These are phyloP conservation scores for Cynara cardunculus DNA, from an alignment of 129 eudicot species.

Conservation along the genomic window DNA sequence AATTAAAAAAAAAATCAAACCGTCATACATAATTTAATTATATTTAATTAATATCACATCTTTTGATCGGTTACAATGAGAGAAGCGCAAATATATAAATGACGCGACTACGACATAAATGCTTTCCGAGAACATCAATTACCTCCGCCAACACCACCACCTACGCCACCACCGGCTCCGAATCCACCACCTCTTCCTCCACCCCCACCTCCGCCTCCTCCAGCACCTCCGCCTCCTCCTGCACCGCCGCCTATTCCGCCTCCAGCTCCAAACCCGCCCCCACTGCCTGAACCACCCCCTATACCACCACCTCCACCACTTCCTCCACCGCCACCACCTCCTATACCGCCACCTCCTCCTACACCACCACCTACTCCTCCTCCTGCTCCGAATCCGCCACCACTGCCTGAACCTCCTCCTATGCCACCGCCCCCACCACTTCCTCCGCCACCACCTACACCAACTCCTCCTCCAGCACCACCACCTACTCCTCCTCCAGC, in stretches of 20 bases:
- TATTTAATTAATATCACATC: neutral
- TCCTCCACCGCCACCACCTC: constrained; percentile 38
- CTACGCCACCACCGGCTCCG: constrained; percentile 13
- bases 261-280: constrained; percentile 52
- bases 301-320: constrained; percentile 47
- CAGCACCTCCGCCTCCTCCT: constrained; percentile 17
- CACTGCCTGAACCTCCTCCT: constrained; percentile 41
- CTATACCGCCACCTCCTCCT: constrained; percentile 35
- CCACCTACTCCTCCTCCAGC: constrained; percentile 29
- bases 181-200: constrained; percentile 11
- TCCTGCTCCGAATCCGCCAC: constrained; percentile 33
- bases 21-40: neutral
- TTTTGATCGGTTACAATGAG: neutral
- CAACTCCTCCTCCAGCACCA: constrained; percentile 33
- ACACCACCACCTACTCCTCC: constrained; percentile 36
- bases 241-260: constrained; percentile 44
- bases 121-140: neutral
- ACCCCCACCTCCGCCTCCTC: constrained; percentile 8
- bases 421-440: constrained; percentile 28
- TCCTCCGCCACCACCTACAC: constrained; percentile 19
- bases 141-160: constrained; percentile 19
- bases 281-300: constrained; percentile 45
- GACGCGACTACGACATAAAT: neutral
- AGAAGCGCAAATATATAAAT: neutral
- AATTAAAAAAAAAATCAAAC: no score